These are phyloP conservation scores for Pseudocercospora macadamiae DNA, from an alignment of 2,329 filamentous ascomycete genomes.

Conservation along the genomic window DNA sequence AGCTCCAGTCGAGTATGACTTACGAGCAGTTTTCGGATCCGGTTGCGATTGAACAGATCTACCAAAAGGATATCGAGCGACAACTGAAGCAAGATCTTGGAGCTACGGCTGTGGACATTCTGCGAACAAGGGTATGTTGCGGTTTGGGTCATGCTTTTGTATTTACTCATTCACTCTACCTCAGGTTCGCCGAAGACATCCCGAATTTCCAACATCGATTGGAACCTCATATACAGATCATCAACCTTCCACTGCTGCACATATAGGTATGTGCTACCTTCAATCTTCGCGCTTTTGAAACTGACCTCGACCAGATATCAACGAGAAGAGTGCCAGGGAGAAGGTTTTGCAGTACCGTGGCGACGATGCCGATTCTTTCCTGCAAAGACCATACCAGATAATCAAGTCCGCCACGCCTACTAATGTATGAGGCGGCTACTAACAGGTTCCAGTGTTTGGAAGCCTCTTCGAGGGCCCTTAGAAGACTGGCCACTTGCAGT, in stretches of 20 bases:
- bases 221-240: slow-evolving; percentile 1
- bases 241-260: slow-evolving; percentile 13
- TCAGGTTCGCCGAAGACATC: slow-evolving; percentile 11
- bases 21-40: slow-evolving; percentile 7
- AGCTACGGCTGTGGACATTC: neutral
- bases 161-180: neutral
- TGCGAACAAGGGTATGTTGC: slow-evolving; percentile 5
- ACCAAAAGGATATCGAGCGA: neutral
- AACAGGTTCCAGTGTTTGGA: slow-evolving; percentile 9
- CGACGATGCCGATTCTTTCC: neutral
- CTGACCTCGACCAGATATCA: slow-evolving; percentile 1
- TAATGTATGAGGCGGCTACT: neutral
- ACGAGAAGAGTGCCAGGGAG: neutral
- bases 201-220: slow-evolving; percentile 1
- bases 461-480: slow-evolving; percentile 1
- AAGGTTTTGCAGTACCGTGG: neutral
- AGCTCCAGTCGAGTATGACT: neutral
- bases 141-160: neutral
- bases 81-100: neutral
- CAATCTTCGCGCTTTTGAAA: neutral
- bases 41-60: neutral
- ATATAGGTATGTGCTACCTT: slow-evolving; percentile 6
- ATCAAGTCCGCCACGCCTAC: slow-evolving; percentile 5
- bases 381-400: neutral
- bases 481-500: slow-evolving; percentile 14